A percentile compares a stretch with the other conserved stretches of the same genome.
phyloP scores from a whole-genome alignment of 495 filamentous ascomycete genomes.

The Trichoderma asperelloides region DNA sequence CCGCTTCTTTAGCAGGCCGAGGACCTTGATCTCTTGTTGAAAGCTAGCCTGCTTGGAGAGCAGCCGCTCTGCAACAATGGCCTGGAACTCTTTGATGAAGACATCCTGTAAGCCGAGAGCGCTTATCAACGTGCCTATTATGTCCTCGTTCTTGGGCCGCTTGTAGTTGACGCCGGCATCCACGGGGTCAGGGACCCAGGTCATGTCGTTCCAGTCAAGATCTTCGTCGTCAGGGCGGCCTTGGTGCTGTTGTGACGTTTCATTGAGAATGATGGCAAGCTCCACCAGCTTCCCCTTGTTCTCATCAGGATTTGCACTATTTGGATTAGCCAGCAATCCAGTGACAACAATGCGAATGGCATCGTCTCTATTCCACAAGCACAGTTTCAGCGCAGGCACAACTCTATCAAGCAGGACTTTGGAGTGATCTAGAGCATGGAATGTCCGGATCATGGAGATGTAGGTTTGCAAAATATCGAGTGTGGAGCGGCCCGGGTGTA shows the following conservation, averaged over 20 bases:
- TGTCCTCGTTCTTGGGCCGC: conserved; percentile 77
- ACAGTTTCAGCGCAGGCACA: conserved; percentile 71
- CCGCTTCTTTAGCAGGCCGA: conserved; percentile 79
- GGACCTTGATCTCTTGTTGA: conserved; percentile 64
- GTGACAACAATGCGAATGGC: conserved; percentile 79
- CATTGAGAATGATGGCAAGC: conserved; percentile 63
- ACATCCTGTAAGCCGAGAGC: conserved; percentile 78
- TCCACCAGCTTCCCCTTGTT: conserved; percentile 50
- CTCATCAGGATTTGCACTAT: conserved; percentile 38
- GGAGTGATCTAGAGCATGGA: conserved; percentile 81
- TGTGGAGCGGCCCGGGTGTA: conserved; percentile 86
- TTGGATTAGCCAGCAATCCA: conserved; percentile 66
- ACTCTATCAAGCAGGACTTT: conserved; percentile 85
- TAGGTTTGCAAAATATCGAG: conserved; percentile 83
- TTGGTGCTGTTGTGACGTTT: conserved; percentile 42
- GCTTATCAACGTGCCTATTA: conserved; percentile 83
- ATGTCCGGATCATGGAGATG: conserved; percentile 83
- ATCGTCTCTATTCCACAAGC: conserved; percentile 89
- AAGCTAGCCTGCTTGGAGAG: conserved; percentile 61
- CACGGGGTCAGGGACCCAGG: conserved; percentile 84
- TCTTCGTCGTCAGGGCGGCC: conserved; percentile 48
- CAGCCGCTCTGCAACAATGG: conserved; percentile 72
- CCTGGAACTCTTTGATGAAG: conserved; percentile 89
- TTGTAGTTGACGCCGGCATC: conserved; percentile 90
- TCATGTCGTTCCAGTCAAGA: conserved; percentile 80